A percentile compares a stretch with the other conserved stretches of the same genome.
phyloP scores from a whole-genome alignment of 139 green algal species.

The Astrephomene gubernaculifera region DNA sequence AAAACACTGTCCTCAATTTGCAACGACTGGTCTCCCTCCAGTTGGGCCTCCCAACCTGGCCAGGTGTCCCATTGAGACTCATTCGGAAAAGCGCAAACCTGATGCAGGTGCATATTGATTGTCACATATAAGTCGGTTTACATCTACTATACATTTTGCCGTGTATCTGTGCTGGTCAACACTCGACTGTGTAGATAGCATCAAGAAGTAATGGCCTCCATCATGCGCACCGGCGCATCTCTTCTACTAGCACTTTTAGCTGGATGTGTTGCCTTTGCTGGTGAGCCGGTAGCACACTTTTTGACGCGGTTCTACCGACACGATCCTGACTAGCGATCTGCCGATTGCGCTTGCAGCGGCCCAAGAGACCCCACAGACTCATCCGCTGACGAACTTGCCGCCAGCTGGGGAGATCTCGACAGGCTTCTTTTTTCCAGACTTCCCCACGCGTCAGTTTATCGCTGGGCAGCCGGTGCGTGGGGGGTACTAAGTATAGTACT shows the following conservation, averaged over 20 bases:
- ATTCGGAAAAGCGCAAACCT: too few species aligned
- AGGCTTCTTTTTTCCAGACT: conserved; percentile 52
- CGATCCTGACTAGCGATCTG: conserved; percentile 23
- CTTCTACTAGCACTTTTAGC: conserved; percentile 14
- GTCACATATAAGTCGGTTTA: too few species aligned
- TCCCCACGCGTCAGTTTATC: conserved; percentile 46
- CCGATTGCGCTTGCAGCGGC: neutral
- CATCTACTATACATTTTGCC: too few species aligned
- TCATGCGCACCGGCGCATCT: neutral
- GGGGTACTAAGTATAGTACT: too few species aligned
- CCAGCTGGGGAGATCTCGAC: conserved; percentile 45
- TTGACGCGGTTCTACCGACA: neutral
- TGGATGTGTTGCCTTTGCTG: neutral
- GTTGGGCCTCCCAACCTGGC: too few species aligned
- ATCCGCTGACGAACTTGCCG: conserved; percentile 55
- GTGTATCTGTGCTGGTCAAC: too few species aligned
- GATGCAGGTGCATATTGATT: too few species aligned
- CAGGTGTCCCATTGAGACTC: too few species aligned
- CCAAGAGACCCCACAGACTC: conserved; percentile 6
- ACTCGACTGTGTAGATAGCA: too few species aligned
- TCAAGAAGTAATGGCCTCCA: conserved; percentile 4
- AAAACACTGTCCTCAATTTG: too few species aligned
- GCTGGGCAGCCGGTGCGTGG: conserved; percentile 51
- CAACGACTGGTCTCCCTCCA: too few species aligned
- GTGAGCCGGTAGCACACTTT: neutral